Evolutionary conservation across 2,329 filamentous ascomycete genomes (phyloP).

Genomic region (Diaporthe batatas): DNA sequence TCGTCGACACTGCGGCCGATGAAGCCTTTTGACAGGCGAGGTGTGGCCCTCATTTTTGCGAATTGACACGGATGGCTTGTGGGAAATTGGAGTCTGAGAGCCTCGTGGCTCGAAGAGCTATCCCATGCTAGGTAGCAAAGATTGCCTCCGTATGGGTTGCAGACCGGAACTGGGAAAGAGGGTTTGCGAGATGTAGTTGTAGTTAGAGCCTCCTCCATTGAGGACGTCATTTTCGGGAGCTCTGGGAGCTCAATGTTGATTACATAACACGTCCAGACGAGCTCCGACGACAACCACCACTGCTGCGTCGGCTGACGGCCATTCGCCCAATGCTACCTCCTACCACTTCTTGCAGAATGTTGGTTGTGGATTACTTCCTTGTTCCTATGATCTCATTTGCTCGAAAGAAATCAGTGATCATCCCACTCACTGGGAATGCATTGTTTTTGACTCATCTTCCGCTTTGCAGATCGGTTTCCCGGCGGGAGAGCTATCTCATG

Average conservation of each 20-base stretch:
- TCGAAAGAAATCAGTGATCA: not conserved
- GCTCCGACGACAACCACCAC: not conserved
- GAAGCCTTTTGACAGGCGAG: conserved; percentile 65
- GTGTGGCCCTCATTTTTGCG: conserved; percentile 62
- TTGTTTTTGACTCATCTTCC: not conserved
- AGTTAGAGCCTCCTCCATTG: not conserved
- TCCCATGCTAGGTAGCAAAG: conserved; percentile 23
- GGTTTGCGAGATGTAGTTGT: too few species aligned
- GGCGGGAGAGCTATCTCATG: not conserved
- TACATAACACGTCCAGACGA: conserved; percentile 1
- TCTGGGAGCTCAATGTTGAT: not conserved
- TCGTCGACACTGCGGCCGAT: conserved; percentile 71
- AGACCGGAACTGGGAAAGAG: not conserved
- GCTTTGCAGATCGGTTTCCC: not conserved
- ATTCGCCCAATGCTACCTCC: too few species aligned
- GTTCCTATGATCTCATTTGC: not conserved
- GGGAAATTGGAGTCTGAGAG: conserved; percentile 12
- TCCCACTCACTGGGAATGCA: not conserved
- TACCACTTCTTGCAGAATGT: not conserved
- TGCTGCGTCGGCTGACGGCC: not conserved
- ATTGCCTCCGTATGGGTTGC: not conserved
- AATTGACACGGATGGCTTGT: not conserved
- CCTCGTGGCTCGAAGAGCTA: conserved; percentile 33
- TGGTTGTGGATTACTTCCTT: not conserved
- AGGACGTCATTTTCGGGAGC: conserved; percentile 33